These are phyloP conservation scores for Didymella glomerata DNA, from an alignment of 2,329 filamentous ascomycete species.

Conservation along the genomic window DNA sequence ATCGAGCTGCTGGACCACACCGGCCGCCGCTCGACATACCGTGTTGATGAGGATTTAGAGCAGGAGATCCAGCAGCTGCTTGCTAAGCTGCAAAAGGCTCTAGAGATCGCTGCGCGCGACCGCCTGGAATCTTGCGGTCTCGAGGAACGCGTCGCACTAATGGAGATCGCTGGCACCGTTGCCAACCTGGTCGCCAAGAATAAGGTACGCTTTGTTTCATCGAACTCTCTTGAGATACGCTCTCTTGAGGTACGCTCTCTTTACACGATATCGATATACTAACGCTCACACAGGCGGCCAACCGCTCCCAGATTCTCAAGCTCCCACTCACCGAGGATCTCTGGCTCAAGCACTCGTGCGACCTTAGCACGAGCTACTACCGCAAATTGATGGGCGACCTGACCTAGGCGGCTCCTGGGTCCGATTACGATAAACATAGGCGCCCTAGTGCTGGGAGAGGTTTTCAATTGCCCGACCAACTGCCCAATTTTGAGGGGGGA, in stretches of 20 bases:
- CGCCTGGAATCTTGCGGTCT: slow-evolving; percentile 55
- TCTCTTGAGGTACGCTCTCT: no score
- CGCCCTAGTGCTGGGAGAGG: no score
- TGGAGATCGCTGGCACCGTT: slow-evolving; percentile 81
- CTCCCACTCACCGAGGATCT: slow-evolving; percentile 77
- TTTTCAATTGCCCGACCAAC: no score
- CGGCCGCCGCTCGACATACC: slow-evolving; percentile 39
- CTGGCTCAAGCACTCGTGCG: slow-evolving; percentile 73
- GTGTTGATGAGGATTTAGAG: slow-evolving; percentile 44
- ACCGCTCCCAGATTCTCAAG: slow-evolving; percentile 61
- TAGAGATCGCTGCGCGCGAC: slow-evolving; percentile 53
- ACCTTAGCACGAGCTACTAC: slow-evolving; percentile 75
- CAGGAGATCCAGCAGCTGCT: slow-evolving; percentile 43
- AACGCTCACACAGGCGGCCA: slow-evolving; percentile 40
- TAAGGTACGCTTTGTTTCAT: slow-evolving; percentile 37
- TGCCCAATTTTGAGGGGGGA: no score
- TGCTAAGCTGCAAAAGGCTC: slow-evolving; percentile 45
- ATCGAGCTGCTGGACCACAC: slow-evolving; percentile 58
- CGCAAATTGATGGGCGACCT: slow-evolving; percentile 57
- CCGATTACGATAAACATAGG: no score
- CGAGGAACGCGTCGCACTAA: slow-evolving; percentile 72
- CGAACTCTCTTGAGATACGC: no score
- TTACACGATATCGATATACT: slow-evolving; percentile 38
- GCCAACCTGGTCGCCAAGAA: slow-evolving; percentile 68
- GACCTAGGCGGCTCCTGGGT: no score